Conservation (phyloP, 768 basidiomycete species). For the Wakefieldia striispora region DNA sequence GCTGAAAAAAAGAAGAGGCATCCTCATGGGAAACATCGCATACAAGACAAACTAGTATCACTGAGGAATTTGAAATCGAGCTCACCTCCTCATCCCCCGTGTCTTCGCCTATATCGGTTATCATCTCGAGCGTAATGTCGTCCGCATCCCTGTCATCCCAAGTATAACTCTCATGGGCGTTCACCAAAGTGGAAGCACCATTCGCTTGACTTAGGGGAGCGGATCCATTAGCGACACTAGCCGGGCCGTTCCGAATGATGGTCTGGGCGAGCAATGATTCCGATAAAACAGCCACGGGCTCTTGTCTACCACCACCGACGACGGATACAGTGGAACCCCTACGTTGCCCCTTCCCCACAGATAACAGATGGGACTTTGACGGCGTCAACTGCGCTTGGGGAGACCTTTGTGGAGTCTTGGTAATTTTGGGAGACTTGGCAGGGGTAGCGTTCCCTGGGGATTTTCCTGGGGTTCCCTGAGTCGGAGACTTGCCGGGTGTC, state of each 20-base stretch:
- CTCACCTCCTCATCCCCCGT: constrained; percentile 72
- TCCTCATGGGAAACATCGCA: not conserved
- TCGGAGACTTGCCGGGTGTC: constrained; percentile 19
- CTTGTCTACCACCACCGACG: constrained; percentile 15
- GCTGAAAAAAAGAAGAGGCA: not conserved
- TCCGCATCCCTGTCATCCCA: constrained; percentile 46
- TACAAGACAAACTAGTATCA: not conserved
- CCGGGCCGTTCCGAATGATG: constrained; percentile 10
- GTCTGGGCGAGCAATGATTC: constrained; percentile 16
- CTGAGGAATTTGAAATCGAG: not conserved
- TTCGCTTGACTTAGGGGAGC: constrained; percentile 21
- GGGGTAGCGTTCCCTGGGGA: constrained; percentile 19
- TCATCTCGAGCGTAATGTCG: constrained; percentile 69
- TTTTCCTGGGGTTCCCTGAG: constrained; percentile 18
- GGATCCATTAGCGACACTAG: constrained; percentile 20
- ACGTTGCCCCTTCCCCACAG: constrained; percentile 18
- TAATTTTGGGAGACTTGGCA: constrained; percentile 22
- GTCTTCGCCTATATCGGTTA: constrained; percentile 56
- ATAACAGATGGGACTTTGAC: constrained; percentile 13
- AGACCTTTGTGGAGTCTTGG: constrained; percentile 20
- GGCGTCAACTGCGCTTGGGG: constrained; percentile 22
- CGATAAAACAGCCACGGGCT: constrained; percentile 13
- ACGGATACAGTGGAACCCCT: constrained; percentile 21
- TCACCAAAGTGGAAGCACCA: constrained; percentile 20
- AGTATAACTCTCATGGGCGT: constrained; percentile 18